phyloP scores from a whole-genome alignment of 352 stramenopile genomes.

The Phytophthora foliorum region DNA sequence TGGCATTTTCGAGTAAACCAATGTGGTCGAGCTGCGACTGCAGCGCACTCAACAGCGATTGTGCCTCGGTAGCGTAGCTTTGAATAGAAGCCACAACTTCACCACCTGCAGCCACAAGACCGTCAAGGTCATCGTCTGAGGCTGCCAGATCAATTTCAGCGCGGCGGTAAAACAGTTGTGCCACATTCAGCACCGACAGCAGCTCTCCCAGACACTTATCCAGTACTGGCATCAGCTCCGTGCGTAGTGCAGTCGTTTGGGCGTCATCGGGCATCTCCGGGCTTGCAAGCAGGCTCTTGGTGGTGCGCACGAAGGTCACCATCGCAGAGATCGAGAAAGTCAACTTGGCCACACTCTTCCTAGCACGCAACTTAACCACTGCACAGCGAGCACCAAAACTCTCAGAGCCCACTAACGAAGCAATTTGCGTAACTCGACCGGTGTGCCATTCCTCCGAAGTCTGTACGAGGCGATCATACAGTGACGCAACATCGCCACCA shows the following conservation, averaged over 20 bases:
- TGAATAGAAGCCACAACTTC: slow-evolving; percentile 69
- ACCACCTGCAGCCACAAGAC: slow-evolving; percentile 65
- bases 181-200: slow-evolving; percentile 53
- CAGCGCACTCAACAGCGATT: slow-evolving; percentile 51
- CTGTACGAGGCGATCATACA: slow-evolving; percentile 66
- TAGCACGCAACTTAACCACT: slow-evolving; percentile 71
- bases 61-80: slow-evolving; percentile 58
- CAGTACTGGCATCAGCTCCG: slow-evolving; percentile 45
- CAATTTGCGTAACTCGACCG: slow-evolving; percentile 30
- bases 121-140: slow-evolving; percentile 77
- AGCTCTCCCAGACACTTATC: slow-evolving; percentile 61
- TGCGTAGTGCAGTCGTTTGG: slow-evolving; percentile 37
- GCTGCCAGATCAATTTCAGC: slow-evolving; percentile 75
- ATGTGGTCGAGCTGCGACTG: slow-evolving; percentile 49
- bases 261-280: slow-evolving; percentile 39
- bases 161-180: slow-evolving; percentile 70
- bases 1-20: slow-evolving; percentile 24
- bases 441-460: slow-evolving; percentile 69
- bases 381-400: slow-evolving; percentile 66
- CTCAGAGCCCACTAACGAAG: slow-evolving; percentile 37
- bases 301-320: slow-evolving; percentile 53
- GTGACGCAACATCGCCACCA: slow-evolving; percentile 42
- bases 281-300: slow-evolving; percentile 42
- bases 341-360: slow-evolving; percentile 60
- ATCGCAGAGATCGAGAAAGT: slow-evolving; percentile 68